Evolutionary conservation across 2,329 filamentous ascomycete genomes (phyloP).

Genomic region (Ploettnerulaceae sp.): DNA sequence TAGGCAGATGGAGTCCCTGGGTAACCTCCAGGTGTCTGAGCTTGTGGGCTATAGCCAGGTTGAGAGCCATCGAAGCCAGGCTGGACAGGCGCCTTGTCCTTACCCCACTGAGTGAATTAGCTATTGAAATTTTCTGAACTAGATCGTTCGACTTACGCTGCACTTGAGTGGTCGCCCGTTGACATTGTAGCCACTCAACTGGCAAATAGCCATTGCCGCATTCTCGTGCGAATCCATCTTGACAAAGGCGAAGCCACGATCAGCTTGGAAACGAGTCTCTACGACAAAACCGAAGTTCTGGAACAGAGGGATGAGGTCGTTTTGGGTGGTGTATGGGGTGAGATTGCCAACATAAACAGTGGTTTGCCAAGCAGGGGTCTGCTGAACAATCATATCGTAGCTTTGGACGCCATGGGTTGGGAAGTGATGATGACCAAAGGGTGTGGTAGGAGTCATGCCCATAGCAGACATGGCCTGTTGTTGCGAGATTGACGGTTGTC

Average conservation of each 20-base stretch:
- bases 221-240: slow-evolving; percentile 99
- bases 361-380: slow-evolving; percentile 97
- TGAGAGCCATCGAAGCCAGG: slow-evolving; percentile 78
- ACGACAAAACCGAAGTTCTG: slow-evolving; percentile 98
- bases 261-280: slow-evolving; percentile 95
- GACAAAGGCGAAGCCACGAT: slow-evolving; percentile 96
- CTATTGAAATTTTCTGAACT: slow-evolving; percentile 14
- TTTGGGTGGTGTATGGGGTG: slow-evolving; percentile 95
- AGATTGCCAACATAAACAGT: slow-evolving; percentile 97
- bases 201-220: slow-evolving; percentile 96
- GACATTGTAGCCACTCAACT: slow-evolving; percentile 95
- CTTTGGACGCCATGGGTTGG: slow-evolving; percentile 94
- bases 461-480: slow-evolving; percentile 95
- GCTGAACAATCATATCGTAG: slow-evolving; percentile 92
- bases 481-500: slow-evolving; percentile 97
- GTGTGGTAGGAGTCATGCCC: slow-evolving; percentile 96
- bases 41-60: slow-evolving; percentile 66
- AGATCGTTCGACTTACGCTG: slow-evolving; percentile 83
- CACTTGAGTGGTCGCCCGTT: slow-evolving; percentile 96
- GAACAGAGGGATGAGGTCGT: slow-evolving; percentile 95
- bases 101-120: slow-evolving; percentile 75
- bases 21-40: slow-evolving; percentile 63
- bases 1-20: slow-evolving; percentile 74
- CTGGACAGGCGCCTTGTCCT: slow-evolving; percentile 83
- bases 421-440: slow-evolving; percentile 96